Percentiles rank a stretch among this genome's conserved stretches.
Evolutionary conservation across 805 yeast genomes (phyloP).

Genomic region (Henningerozyma blattae): DNA sequence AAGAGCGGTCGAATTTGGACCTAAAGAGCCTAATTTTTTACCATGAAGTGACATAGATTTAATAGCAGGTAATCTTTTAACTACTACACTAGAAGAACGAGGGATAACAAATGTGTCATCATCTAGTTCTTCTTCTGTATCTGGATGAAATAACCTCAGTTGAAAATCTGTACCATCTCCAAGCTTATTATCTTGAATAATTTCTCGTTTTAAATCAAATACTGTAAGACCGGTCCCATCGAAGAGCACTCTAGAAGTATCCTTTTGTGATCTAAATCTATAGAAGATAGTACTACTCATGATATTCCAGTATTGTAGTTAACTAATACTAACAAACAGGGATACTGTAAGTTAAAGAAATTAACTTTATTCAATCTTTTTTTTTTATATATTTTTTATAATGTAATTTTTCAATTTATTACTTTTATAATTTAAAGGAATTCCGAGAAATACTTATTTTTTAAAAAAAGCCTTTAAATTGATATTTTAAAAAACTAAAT

Average conservation of each 20-base stretch:
- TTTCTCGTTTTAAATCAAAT: constrained; percentile 87
- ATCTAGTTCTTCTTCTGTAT: constrained; percentile 59
- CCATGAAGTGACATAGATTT: constrained; percentile 17
- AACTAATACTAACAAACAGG: no score
- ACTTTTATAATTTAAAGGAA: no score
- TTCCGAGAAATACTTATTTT: no score
- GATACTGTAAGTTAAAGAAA: no score
- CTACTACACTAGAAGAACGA: constrained; percentile 75
- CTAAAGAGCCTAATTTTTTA: constrained; percentile 18
- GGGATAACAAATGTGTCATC: constrained; percentile 91
- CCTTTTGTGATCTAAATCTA: constrained; percentile 72
- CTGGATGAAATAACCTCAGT: constrained; percentile 57
- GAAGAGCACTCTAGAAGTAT: constrained; percentile 65
- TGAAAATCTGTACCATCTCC: constrained; percentile 82
- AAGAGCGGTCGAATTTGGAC: constrained; percentile 23
- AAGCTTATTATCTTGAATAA: constrained; percentile 66
- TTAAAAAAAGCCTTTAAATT: no score
- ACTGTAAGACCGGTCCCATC: constrained; percentile 97
- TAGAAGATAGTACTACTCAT: constrained; percentile 89
- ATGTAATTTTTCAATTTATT: no score
- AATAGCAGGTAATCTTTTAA: constrained; percentile 62
- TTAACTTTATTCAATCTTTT: no score
- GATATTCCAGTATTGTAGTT: no score
- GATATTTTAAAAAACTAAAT: no score
- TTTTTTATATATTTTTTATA: no score